Conservation (phyloP, 441 rosid species). For the Croton laevigatus region DNA sequence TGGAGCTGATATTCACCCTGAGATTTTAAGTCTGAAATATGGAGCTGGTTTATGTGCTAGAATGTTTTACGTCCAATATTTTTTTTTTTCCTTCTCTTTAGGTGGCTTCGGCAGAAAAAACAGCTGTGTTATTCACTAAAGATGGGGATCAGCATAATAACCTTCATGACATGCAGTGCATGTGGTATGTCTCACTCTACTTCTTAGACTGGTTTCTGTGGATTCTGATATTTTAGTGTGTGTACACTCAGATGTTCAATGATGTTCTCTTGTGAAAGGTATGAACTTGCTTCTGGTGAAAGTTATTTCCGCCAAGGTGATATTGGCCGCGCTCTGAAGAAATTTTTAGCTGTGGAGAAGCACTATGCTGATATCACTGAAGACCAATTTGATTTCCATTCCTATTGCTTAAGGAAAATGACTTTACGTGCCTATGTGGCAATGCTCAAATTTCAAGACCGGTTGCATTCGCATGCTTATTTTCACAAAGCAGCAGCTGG, state of each 20-base stretch:
- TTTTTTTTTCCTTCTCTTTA: conserved; percentile 21
- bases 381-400: conserved; percentile 99
- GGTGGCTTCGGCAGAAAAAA: conserved; percentile 95
- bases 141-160: conserved; percentile 98
- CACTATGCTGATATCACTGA: conserved; percentile 98
- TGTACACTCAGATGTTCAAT: conserved; percentile 21
- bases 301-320: conserved; percentile 98
- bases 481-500: conserved; percentile 97
- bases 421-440: conserved; percentile 95
- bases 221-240: conserved; percentile 9
- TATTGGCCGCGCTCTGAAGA: conserved; percentile 93
- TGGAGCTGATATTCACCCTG: conserved; percentile 18
- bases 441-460: conserved; percentile 99
- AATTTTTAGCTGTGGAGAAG: conserved; percentile 97
- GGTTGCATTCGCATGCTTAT: conserved; percentile 87
- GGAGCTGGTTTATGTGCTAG: conserved; percentile 12
- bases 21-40: conserved; percentile 3
- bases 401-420: conserved; percentile 98
- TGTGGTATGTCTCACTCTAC: conserved; percentile 69
- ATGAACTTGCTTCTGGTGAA: conserved; percentile 99
- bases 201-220: conserved; percentile 7
- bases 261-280: conserved; percentile 50
- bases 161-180: conserved; percentile 99
- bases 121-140: conserved; percentile 94
- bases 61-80: conserved; percentile 17